Evolutionary conservation across 2,329 filamentous ascomycete genomes (phyloP).

Genomic region (Ascocoryne sarcoides): DNA sequence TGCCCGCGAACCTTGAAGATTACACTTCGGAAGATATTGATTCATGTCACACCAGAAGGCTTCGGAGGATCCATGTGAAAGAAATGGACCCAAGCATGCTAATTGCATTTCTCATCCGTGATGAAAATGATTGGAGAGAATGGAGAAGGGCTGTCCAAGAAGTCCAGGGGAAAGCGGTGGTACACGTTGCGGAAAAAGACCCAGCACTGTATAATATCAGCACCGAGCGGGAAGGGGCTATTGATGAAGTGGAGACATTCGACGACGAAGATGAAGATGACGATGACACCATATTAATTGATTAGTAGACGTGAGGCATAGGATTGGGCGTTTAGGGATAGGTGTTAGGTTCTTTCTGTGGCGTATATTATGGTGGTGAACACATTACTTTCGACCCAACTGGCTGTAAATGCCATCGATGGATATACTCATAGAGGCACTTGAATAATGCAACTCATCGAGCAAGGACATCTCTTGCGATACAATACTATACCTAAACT

Average conservation of each 20-base stretch:
- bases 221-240: conserved; percentile 56
- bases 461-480: no score
- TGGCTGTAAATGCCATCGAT: no score
- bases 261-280: conserved; percentile 56
- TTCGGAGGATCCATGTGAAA: conserved; percentile 72
- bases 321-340: neutral
- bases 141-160: conserved; percentile 73
- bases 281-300: conserved; percentile 31
- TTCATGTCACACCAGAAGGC: conserved; percentile 77
- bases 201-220: conserved; percentile 43
- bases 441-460: no score
- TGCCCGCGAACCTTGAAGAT: conserved; percentile 43
- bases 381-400: no score
- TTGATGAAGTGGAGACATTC: conserved; percentile 84
- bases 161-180: conserved; percentile 73
- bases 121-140: conserved; percentile 72
- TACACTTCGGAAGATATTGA: conserved; percentile 67
- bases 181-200: conserved; percentile 71
- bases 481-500: no score
- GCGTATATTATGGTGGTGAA: neutral
- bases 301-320: conserved; percentile 4
- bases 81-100: conserved; percentile 99
- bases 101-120: conserved; percentile 79
- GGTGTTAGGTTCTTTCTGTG: neutral
- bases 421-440: no score